These are phyloP conservation scores for Smittium culicis DNA, from an alignment of 371 early-diverging fungal species.

Conservation along the genomic window DNA sequence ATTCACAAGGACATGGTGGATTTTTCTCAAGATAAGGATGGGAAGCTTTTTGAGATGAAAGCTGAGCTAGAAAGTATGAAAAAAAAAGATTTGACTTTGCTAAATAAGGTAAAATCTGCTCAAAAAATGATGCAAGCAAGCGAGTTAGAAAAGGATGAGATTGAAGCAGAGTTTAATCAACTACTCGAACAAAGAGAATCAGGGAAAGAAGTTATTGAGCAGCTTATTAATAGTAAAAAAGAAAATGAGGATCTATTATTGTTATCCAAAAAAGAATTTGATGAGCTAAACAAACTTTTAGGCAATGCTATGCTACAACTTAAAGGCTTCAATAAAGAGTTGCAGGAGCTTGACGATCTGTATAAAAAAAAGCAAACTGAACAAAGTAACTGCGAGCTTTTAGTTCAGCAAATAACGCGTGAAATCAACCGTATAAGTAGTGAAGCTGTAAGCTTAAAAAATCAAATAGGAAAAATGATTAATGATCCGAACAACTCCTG, in stretches of 20 bases:
- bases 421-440: constrained; percentile 54
- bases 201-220: constrained; percentile 17
- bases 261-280: constrained; percentile 30
- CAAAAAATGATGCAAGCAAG: constrained; percentile 35
- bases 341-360: constrained; percentile 45
- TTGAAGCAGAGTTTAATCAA: constrained; percentile 23
- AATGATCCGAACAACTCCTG: constrained; percentile 48
- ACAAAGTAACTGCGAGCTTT: constrained; percentile 44
- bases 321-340: constrained; percentile 40
- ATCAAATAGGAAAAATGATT: constrained; percentile 39
- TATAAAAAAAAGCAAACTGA: constrained; percentile 45
- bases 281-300: constrained; percentile 32
- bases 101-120: constrained; percentile 36
- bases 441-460: constrained; percentile 43
- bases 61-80: constrained; percentile 38
- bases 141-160: constrained; percentile 38
- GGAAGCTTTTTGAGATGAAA: constrained; percentile 68
- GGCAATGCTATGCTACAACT: constrained; percentile 33
- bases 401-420: constrained; percentile 44
- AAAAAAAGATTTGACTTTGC: constrained; percentile 31
- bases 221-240: constrained; percentile 17
- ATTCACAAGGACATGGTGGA: constrained; percentile 84
- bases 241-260: constrained; percentile 24
- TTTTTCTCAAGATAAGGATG: constrained; percentile 64
- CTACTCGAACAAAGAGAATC: constrained; percentile 15